Evolutionary conservation across 345 rosid genomes (phyloP).

Genomic region (Noccaea bulbosa): DNA sequence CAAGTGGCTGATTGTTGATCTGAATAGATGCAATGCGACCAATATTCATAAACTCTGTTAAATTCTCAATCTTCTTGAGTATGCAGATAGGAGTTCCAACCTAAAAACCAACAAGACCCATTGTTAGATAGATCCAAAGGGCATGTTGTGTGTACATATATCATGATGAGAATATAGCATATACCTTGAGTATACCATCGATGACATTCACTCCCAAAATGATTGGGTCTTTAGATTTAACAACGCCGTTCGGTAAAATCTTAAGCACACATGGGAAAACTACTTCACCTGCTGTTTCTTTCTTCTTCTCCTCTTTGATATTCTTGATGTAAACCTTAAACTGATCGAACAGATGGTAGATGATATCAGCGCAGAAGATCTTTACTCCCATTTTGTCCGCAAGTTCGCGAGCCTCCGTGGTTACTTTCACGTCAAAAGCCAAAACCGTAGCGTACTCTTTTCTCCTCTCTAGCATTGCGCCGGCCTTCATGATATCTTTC

Average conservation of each 20-base stretch:
- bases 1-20: constrained; percentile 70
- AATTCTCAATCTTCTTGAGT: background rate
- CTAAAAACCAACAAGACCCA: constrained; percentile 45
- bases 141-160: background rate
- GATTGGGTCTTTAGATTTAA: constrained; percentile 85
- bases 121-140: background rate
- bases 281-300: constrained; percentile 83
- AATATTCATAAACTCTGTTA: constrained; percentile 69
- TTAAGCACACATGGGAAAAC: constrained; percentile 86
- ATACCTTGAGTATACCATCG: constrained; percentile 80
- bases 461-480: constrained; percentile 90
- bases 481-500: constrained; percentile 88
- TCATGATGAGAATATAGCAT: background rate
- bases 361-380: constrained; percentile 86
- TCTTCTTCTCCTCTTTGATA: constrained; percentile 86
- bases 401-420: constrained; percentile 84
- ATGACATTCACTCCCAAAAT: constrained; percentile 78
- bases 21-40: constrained; percentile 85
- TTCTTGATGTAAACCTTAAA: constrained; percentile 77
- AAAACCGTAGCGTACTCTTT: constrained; percentile 84
- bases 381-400: constrained; percentile 85
- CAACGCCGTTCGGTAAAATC: constrained; percentile 72
- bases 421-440: constrained; percentile 93
- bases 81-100: constrained; percentile 82
- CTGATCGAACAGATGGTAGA: constrained; percentile 86